A percentile compares a stretch with the other conserved stretches of the same genome.
phyloP scores from a whole-genome alignment of 2,329 filamentous ascomycete species.

The Rutstroemia sp. region DNA sequence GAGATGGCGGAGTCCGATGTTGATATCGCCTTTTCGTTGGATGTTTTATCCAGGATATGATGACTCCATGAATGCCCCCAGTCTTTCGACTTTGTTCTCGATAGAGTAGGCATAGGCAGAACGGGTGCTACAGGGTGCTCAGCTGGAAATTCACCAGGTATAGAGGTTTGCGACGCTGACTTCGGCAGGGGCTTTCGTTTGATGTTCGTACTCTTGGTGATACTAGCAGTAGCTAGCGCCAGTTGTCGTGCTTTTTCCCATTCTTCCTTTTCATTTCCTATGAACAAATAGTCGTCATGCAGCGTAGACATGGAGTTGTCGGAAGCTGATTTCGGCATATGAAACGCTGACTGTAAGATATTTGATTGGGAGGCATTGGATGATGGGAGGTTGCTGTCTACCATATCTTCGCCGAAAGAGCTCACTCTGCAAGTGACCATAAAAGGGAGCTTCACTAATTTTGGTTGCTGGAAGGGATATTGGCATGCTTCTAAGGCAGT shows the following conservation, averaged over 20 bases:
- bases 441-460: conserved; percentile 2
- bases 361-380: conserved; percentile 6
- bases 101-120: background rate
- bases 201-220: conserved; percentile 5
- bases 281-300: conserved; percentile 8
- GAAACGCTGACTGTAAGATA: conserved; percentile 3
- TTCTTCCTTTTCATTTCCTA: conserved; percentile 5
- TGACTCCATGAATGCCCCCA: conserved; percentile 21
- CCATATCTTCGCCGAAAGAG: conserved; percentile 15
- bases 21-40: conserved; percentile 6
- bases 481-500: conserved; percentile 23
- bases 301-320: conserved; percentile 10
- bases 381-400: conserved; percentile 15
- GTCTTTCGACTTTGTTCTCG: background rate
- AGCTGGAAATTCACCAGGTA: conserved; percentile 3
- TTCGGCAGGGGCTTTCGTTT: conserved; percentile 15
- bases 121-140: conserved; percentile 11
- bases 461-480: conserved; percentile 19
- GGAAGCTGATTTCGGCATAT: background rate
- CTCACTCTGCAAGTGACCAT: conserved; percentile 15
- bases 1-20: conserved; percentile 21
- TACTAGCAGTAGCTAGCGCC: background rate
- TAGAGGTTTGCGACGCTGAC: conserved; percentile 4
- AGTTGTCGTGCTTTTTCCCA: conserved; percentile 2
- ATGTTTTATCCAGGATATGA: conserved; percentile 8